A percentile compares a stretch with the other conserved stretches of the same genome.
These are phyloP conservation scores for Akanthomyces dipterigenus DNA, from an alignment of 2,329 filamentous ascomycete genomes.

Conservation along the genomic window DNA sequence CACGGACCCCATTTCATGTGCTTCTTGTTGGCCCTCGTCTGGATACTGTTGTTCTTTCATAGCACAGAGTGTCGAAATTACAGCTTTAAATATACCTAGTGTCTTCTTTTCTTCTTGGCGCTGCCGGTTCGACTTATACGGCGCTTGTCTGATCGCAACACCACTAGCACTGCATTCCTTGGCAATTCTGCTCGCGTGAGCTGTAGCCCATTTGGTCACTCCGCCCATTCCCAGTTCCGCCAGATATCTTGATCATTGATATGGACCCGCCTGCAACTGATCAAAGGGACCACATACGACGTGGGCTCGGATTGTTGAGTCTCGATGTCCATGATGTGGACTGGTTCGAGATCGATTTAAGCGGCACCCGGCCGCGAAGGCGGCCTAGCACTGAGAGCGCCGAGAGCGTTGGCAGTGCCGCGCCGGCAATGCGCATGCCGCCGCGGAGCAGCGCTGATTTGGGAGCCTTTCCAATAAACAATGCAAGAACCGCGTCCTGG, in stretches of 20 bases:
- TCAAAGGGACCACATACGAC: constrained; percentile 7
- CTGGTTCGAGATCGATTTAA: background rate
- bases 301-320: constrained; percentile 3
- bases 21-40: background rate
- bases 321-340: background rate
- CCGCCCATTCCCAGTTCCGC: background rate
- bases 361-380: background rate
- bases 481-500: background rate
- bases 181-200: background rate
- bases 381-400: background rate
- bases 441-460: background rate
- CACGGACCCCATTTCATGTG: background rate
- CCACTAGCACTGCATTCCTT: background rate
- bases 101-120: background rate
- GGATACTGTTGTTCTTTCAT: background rate
- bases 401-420: background rate
- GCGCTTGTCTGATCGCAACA: background rate
- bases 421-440: background rate
- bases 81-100: background rate
- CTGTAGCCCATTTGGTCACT: background rate
- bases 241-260: background rate
- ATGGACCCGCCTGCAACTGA: constrained; percentile 3
- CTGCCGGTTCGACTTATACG: background rate
- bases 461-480: background rate
- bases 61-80: background rate